Evolutionary conservation across 768 basidiomycete genomes (phyloP).

Genomic region (Lentinula boryana): DNA sequence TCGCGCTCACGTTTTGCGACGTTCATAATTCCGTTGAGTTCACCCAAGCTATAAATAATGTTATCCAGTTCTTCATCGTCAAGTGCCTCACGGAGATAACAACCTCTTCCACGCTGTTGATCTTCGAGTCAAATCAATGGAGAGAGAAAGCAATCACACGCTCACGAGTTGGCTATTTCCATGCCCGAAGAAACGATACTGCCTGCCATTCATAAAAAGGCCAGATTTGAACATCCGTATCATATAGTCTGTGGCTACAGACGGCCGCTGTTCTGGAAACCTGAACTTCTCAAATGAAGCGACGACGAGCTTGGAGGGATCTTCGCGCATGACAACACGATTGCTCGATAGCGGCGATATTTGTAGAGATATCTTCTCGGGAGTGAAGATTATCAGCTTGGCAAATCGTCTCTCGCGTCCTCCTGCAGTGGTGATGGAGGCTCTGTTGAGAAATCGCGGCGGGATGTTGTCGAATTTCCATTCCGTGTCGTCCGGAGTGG

Average conservation of each 20-base stretch:
- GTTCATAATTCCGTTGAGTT: constrained; percentile 57
- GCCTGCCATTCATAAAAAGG: constrained; percentile 47
- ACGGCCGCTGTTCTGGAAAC: constrained; percentile 46
- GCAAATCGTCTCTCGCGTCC: constrained; percentile 20
- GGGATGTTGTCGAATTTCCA: constrained; percentile 42
- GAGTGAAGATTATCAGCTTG: constrained; percentile 46
- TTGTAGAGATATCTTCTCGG: constrained; percentile 44
- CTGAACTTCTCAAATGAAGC: constrained; percentile 47
- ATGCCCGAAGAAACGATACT: constrained; percentile 68
- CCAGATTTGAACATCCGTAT: constrained; percentile 47
- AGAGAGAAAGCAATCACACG: not conserved
- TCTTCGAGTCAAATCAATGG: not conserved
- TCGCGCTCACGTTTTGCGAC: constrained; percentile 46
- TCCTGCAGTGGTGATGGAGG: not conserved
- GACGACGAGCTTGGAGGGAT: constrained; percentile 49
- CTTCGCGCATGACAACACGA: constrained; percentile 53
- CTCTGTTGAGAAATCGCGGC: constrained; percentile 9
- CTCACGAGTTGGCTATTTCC: constrained; percentile 64
- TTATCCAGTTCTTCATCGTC: constrained; percentile 50
- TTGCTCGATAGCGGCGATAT: constrained; percentile 48
- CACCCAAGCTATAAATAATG: constrained; percentile 52
- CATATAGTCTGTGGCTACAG: constrained; percentile 50
- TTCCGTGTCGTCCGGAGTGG: constrained; percentile 39
- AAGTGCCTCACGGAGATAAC: constrained; percentile 52
- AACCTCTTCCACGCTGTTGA: constrained; percentile 53